phyloP scores from a whole-genome alignment of 2,329 filamentous ascomycete genomes.

The Chrysoporthe deuterocubensis region DNA sequence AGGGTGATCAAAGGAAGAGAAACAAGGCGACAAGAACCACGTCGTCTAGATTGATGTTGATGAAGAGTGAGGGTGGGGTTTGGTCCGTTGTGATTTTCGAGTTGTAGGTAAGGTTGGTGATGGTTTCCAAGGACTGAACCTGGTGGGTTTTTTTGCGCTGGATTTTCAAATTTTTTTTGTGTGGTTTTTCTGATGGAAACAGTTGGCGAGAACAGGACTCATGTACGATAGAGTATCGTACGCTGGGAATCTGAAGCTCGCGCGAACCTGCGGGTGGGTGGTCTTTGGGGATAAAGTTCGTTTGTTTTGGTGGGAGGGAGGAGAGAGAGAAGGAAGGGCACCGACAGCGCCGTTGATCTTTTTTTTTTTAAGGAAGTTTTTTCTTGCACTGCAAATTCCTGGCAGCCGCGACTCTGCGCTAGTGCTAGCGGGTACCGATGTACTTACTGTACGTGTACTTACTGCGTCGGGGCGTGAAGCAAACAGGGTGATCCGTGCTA shows the following conservation, averaged over 20 bases:
- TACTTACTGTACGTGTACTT: background rate
- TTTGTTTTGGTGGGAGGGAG: slow-evolving; percentile 44
- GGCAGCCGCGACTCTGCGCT: slow-evolving; percentile 17
- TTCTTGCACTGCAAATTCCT: slow-evolving; percentile 21
- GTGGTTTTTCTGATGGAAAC: slow-evolving; percentile 56
- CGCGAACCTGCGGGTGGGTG: slow-evolving; percentile 46
- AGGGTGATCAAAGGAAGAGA: slow-evolving; percentile 13
- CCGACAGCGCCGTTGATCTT: slow-evolving; percentile 17
- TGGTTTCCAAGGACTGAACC: slow-evolving; percentile 29
- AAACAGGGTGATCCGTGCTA: background rate
- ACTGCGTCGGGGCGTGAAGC: background rate
- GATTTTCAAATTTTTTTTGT: slow-evolving; percentile 66
- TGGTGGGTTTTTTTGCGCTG: slow-evolving; percentile 42
- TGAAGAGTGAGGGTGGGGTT: slow-evolving; percentile 19
- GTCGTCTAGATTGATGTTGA: slow-evolving; percentile 20
- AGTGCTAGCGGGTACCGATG: background rate
- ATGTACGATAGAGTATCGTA: slow-evolving; percentile 56
- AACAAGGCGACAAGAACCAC: slow-evolving; percentile 25
- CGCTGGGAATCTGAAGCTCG: slow-evolving; percentile 50
- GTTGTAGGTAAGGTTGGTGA: slow-evolving; percentile 22
- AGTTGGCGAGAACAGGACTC: slow-evolving; percentile 63
- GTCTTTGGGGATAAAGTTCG: slow-evolving; percentile 52
- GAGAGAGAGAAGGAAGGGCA: slow-evolving; percentile 40
- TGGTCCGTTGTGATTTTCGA: slow-evolving; percentile 20
- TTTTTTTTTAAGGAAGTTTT: slow-evolving; percentile 26